These are phyloP conservation scores for Cymbopogon flexuosus DNA, from an alignment of 202 grass and related monocot genomes.

Conservation along the genomic window DNA sequence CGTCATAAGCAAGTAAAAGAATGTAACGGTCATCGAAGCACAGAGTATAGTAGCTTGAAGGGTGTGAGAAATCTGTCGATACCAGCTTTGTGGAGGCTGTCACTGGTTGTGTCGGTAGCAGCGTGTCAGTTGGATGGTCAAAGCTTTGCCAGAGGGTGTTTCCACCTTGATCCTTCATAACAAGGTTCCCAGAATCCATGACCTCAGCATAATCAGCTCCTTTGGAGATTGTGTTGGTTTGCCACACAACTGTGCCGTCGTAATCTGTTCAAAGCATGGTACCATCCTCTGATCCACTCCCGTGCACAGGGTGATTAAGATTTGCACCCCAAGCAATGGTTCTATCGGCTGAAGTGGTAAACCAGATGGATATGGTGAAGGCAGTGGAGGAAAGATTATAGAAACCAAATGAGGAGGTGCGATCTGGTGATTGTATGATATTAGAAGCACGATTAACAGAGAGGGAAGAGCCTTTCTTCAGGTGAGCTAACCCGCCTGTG, in stretches of 20 bases:
- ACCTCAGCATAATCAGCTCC: conserved; percentile 30
- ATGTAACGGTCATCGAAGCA: conserved; percentile 34
- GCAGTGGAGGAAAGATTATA: conserved; percentile 36
- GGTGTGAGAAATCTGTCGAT: conserved; percentile 21
- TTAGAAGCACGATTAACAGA: conserved; percentile 29
- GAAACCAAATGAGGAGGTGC: conserved; percentile 48
- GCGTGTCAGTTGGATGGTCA: conserved; percentile 43
- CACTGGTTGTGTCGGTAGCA: conserved; percentile 43
- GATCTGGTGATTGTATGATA: conserved; percentile 24
- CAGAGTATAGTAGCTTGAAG: conserved; percentile 33
- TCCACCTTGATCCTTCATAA: conserved; percentile 19
- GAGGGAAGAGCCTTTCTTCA: conserved; percentile 32
- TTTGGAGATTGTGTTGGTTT: conserved; percentile 1
- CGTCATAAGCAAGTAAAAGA: conserved; percentile 38
- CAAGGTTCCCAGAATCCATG: conserved; percentile 42
- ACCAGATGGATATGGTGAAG: conserved; percentile 56
- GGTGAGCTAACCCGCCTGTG: neutral
- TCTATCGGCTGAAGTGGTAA: conserved; percentile 25
- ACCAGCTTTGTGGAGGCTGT: conserved; percentile 31
- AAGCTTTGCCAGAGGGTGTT: conserved; percentile 52
- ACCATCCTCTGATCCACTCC: conserved; percentile 22
- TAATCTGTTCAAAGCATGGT: conserved; percentile 39
- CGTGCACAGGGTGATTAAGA: conserved; percentile 23
- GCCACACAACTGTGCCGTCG: conserved; percentile 32
- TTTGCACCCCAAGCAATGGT: conserved; percentile 49